phyloP scores from a whole-genome alignment of 1,284 basidiomycete species.

The Vanrija sp. region DNA sequence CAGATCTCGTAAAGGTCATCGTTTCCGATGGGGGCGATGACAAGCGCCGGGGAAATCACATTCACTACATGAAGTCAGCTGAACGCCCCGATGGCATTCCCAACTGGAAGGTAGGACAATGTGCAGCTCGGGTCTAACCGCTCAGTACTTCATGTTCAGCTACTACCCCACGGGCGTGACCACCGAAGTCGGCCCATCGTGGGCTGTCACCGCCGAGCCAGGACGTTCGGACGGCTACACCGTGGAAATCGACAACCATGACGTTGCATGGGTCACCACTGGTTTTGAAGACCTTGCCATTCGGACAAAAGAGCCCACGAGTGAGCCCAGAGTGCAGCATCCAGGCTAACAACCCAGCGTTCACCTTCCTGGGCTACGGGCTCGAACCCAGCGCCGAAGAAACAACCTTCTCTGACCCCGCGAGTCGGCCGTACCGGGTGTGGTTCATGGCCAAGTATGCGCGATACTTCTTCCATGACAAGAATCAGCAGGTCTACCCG shows the following conservation, averaged over 20 bases:
- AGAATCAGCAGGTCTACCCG: constrained; percentile 3
- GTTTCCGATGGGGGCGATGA: constrained; percentile 7
- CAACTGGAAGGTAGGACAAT: constrained; percentile 13
- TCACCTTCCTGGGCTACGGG: constrained; percentile 15
- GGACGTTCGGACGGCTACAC: background rate
- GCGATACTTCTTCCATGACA: constrained; percentile 17
- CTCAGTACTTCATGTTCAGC: constrained; percentile 21
- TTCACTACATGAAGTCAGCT: constrained; percentile 6
- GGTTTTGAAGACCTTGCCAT: too few species aligned
- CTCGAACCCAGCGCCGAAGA: constrained; percentile 7
- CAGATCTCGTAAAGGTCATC: constrained; percentile 17
- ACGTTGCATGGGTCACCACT: background rate
- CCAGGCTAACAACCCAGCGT: constrained; percentile 2
- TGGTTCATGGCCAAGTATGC: constrained; percentile 25
- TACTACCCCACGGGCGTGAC: constrained; percentile 18
- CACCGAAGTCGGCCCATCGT: constrained; percentile 17
- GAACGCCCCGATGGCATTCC: constrained; percentile 10
- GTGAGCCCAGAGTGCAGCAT: too few species aligned
- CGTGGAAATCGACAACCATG: background rate
- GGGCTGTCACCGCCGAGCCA: constrained; percentile 15
- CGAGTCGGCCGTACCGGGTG: constrained; percentile 15
- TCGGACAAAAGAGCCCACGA: too few species aligned
- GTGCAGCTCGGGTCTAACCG: background rate
- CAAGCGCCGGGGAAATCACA: background rate
- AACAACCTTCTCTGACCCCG: background rate